Conservation (phyloP, 2,329 filamentous ascomycete species). For the Aureobasidium musti region DNA sequence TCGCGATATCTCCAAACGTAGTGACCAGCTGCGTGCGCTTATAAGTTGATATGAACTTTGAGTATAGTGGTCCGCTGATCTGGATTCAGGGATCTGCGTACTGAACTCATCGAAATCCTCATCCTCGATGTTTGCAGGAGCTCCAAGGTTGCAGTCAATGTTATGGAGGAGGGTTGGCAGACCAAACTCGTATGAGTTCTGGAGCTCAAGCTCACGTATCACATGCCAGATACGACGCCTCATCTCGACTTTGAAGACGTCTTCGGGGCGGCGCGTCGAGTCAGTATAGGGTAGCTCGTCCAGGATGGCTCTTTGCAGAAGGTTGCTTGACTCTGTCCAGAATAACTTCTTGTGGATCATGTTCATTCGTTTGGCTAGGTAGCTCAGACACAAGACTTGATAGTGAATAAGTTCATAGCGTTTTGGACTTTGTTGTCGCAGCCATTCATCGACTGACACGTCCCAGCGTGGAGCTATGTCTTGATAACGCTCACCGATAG, state of each 20-base stretch:
- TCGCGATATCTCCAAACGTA: not conserved
- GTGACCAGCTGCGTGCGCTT: not conserved
- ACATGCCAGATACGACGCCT: not conserved
- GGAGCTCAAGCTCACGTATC: conserved; percentile 1
- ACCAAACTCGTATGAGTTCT: not conserved
- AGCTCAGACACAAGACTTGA: not conserved
- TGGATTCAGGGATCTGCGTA: not conserved
- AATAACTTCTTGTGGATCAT: not conserved
- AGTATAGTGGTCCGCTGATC: not conserved
- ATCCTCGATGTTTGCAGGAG: not conserved
- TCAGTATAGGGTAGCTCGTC: not conserved
- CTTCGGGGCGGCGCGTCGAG: not conserved
- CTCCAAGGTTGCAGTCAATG: not conserved
- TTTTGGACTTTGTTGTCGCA: not conserved
- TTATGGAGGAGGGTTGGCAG: not conserved
- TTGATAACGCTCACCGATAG: not conserved
- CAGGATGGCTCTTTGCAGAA: not conserved
- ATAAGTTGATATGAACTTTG: not conserved
- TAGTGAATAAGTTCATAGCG: not conserved
- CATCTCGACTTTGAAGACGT: not conserved
- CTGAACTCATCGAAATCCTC: not conserved
- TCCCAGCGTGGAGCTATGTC: not conserved
- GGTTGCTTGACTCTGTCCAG: not conserved
- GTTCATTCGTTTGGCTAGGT: not conserved
- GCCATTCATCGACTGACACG: not conserved